Conservation (phyloP, 129 eudicot species). For the Chrysanthemum seticuspe region DNA sequence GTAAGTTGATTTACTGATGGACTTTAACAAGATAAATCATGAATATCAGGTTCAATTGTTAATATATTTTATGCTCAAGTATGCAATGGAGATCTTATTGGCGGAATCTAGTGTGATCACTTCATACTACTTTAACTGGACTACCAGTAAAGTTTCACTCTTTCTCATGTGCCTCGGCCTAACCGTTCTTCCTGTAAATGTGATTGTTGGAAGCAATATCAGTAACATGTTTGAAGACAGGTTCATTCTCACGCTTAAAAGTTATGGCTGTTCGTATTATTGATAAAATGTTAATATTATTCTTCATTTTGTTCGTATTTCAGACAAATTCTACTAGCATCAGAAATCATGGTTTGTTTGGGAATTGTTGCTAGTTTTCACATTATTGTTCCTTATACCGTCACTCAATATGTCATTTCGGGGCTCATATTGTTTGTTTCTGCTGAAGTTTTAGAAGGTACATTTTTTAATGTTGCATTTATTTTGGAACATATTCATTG, state of each 20-base stretch:
- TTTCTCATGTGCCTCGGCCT: constrained; percentile 92
- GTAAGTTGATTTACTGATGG: background rate
- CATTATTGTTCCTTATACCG: constrained; percentile 56
- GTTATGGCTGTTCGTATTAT: too few relatives aligned
- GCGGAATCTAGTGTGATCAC: constrained; percentile 93
- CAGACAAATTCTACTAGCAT: constrained; percentile 93
- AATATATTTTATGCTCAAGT: constrained; percentile 93
- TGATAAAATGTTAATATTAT: background rate
- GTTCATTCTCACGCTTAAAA: constrained; percentile 30
- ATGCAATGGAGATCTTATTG: constrained; percentile 89
- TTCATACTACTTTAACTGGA: constrained; percentile 77
- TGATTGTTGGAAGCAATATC: constrained; percentile 78
- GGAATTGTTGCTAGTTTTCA: constrained; percentile 80
- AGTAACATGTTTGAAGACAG: constrained; percentile 93
- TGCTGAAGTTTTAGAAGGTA: constrained; percentile 98
- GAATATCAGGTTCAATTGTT: constrained; percentile 75
- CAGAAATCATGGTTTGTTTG: constrained; percentile 76
- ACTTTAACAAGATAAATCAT: background rate
- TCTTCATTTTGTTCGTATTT: constrained; percentile 15
- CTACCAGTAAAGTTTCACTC: constrained; percentile 68
- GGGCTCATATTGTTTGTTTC: constrained; percentile 89
- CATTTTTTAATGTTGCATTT: background rate
- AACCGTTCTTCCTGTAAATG: constrained; percentile 87
- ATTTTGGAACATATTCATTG: background rate
- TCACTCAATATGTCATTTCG: constrained; percentile 79